A percentile compares a stretch with the other conserved stretches of the same genome.
These are phyloP conservation scores for Nannizziopsis barbatae DNA, from an alignment of 2,329 filamentous ascomycete species.

Conservation along the genomic window DNA sequence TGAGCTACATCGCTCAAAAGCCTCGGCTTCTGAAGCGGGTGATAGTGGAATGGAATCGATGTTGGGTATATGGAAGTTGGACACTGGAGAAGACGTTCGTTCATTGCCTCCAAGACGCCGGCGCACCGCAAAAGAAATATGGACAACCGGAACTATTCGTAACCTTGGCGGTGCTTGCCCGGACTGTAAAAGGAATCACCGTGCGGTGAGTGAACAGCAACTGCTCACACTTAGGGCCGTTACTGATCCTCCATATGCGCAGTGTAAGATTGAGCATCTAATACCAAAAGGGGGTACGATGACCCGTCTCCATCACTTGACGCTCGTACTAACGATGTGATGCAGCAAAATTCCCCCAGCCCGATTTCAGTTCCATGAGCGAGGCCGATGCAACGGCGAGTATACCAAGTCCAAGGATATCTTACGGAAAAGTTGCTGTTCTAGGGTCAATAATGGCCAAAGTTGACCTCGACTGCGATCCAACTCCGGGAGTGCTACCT, in stretches of 20 bases:
- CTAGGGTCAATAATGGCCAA: background rate
- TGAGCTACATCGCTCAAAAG: background rate
- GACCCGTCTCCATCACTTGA: background rate
- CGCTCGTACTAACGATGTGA: background rate
- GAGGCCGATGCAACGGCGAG: background rate
- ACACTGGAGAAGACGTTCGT: background rate
- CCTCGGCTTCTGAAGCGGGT: too few relatives aligned
- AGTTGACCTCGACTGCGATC: background rate
- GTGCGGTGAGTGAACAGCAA: background rate
- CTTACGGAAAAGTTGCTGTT: background rate
- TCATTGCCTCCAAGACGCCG: background rate
- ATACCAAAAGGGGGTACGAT: background rate
- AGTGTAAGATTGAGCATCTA: conserved; percentile 8
- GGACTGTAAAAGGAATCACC: conserved; percentile 8
- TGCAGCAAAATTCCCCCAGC: conserved; percentile 1
- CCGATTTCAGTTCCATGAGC: background rate
- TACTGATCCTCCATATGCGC: background rate
- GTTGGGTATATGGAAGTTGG: conserved; percentile 4
- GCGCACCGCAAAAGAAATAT: background rate
- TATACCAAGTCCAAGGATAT: background rate
- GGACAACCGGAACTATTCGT: conserved; percentile 2
- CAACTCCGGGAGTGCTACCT: background rate
- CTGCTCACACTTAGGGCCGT: background rate
- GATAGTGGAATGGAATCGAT: too few relatives aligned
- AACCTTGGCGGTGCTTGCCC: conserved; percentile 3